Percentiles rank a stretch among this genome's conserved stretches.
Conservation (phyloP, 2,329 filamentous ascomycete species). For the Trichophyton rubrum region DNA sequence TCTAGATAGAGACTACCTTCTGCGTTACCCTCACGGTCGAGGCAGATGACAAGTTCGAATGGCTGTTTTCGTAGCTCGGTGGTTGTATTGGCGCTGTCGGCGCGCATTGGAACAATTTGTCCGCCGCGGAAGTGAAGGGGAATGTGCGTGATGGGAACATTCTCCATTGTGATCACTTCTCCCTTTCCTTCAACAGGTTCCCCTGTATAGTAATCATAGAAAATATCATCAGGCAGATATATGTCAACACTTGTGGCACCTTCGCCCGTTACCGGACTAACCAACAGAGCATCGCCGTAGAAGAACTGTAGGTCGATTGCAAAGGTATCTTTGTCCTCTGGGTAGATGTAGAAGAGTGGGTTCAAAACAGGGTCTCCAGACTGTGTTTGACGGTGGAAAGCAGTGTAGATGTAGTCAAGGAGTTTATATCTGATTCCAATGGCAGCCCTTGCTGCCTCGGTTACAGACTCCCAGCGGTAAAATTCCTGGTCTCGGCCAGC, state of each 20-base stretch:
- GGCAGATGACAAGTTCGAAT: constrained; percentile 60
- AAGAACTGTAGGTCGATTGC: constrained; percentile 46
- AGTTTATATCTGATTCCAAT: constrained; percentile 63
- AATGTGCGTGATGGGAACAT: constrained; percentile 42
- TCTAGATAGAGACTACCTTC: constrained; percentile 61
- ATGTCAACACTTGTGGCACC: constrained; percentile 41
- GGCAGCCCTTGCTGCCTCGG: constrained; percentile 52
- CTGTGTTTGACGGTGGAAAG: constrained; percentile 47
- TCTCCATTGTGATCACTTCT: constrained; percentile 30
- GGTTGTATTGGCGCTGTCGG: constrained; percentile 45
- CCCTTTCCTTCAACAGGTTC: constrained; percentile 36
- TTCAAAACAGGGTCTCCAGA: constrained; percentile 54
- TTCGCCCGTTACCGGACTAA: constrained; percentile 44
- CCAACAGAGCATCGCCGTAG: constrained; percentile 44
- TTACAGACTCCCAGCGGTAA: constrained; percentile 55
- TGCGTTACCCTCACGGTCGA: constrained; percentile 50
- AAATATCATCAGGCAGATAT: constrained; percentile 46
- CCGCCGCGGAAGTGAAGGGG: constrained; percentile 53
- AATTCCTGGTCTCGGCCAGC: constrained; percentile 52
- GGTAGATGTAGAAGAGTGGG: constrained; percentile 63
- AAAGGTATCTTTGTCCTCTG: constrained; percentile 41
- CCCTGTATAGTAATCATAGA: constrained; percentile 50
- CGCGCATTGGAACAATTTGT: constrained; percentile 46
- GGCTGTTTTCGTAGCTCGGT: constrained; percentile 48
- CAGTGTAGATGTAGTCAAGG: constrained; percentile 71